Evolutionary conservation across 148 eudicot species (phyloP).

Genomic region (Suaeda aralocaspica): DNA sequence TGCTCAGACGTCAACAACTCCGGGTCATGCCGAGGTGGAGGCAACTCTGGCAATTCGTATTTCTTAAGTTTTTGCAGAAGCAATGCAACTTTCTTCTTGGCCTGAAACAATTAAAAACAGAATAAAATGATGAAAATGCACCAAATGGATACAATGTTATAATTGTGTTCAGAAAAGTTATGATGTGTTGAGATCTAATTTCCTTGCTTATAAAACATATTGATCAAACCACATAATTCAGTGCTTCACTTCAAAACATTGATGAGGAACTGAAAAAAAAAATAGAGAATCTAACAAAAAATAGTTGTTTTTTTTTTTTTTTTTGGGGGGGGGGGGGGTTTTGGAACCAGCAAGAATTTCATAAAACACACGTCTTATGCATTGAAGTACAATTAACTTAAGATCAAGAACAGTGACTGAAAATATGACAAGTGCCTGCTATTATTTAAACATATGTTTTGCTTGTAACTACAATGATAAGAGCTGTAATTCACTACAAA

Average conservation of each 20-base stretch:
- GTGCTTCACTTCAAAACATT: not conserved
- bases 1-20: constrained; percentile 91
- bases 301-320: too few relatives aligned
- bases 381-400: too few relatives aligned
- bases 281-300: not conserved
- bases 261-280: not conserved
- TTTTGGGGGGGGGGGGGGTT: too few relatives aligned
- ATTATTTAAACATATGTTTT: not conserved
- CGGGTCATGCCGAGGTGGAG: constrained; percentile 89
- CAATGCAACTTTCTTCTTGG: constrained; percentile 94
- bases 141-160: constrained; percentile 3
- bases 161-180: constrained; percentile 1
- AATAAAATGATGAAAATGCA: not conserved
- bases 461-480: not conserved
- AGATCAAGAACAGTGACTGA: not conserved
- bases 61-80: constrained; percentile 96
- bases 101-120: constrained; percentile 44
- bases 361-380: not conserved
- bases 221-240: not conserved
- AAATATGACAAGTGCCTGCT: not conserved
- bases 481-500: not conserved
- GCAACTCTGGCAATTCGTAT: constrained; percentile 93
- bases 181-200: not conserved
- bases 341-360: too few relatives aligned
- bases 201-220: not conserved